A percentile compares a stretch with the other conserved stretches of the same genome.
Conservation (phyloP, 2,329 filamentous ascomycete genomes). For the Colletotrichum eremochloae region DNA sequence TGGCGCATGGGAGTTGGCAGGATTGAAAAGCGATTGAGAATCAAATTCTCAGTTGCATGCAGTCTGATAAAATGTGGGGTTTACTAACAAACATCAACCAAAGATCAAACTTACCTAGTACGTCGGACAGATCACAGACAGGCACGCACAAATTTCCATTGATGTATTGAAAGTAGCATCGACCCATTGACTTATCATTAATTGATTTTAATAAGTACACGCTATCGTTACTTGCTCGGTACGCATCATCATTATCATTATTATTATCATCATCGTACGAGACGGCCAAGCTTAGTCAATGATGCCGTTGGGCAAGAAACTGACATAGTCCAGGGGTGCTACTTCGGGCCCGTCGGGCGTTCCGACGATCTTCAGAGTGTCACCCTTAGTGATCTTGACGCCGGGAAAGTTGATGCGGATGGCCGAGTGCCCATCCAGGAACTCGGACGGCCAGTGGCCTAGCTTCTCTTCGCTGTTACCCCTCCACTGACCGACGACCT, state of each 20-base stretch:
- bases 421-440: constrained; percentile 75
- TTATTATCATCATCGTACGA: neutral
- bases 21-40: constrained; percentile 1
- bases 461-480: constrained; percentile 71
- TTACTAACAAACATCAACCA: neutral
- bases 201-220: neutral
- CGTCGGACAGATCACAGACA: neutral
- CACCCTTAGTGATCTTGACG: constrained; percentile 64
- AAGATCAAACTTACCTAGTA: neutral
- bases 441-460: constrained; percentile 69
- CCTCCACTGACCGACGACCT: constrained; percentile 68
- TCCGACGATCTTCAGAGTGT: constrained; percentile 68
- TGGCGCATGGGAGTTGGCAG: neutral
- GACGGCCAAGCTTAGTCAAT: constrained; percentile 20
- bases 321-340: constrained; percentile 77
- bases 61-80: constrained; percentile 31
- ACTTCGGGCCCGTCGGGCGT: constrained; percentile 71
- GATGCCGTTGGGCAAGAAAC: constrained; percentile 69
- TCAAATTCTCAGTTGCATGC: constrained; percentile 8
- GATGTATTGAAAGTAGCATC: neutral
- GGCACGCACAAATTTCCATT: neutral
- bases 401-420: constrained; percentile 70
- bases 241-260: neutral
- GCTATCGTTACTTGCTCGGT: neutral
- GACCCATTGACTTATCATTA: neutral